These are phyloP conservation scores for Voacanga thouarsii DNA, from an alignment of 257 asterid genomes.

Conservation along the genomic window DNA sequence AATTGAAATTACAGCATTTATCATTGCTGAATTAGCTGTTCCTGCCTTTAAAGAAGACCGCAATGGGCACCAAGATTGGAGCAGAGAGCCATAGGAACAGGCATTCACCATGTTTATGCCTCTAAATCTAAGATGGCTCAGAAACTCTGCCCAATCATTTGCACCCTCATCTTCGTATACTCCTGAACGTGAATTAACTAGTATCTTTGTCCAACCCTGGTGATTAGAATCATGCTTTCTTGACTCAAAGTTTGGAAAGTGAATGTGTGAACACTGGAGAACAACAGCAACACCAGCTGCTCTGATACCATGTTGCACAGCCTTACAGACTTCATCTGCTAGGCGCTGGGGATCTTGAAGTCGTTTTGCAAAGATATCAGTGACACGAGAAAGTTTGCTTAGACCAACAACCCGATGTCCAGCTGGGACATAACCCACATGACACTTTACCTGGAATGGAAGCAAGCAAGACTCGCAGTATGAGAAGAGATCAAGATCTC, in stretches of 20 bases:
- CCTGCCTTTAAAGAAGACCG: slow-evolving; percentile 29
- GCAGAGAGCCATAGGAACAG: slow-evolving; percentile 7
- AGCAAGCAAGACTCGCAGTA: slow-evolving; percentile 93
- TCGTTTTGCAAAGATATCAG: slow-evolving; percentile 81
- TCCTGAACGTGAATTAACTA: slow-evolving; percentile 71
- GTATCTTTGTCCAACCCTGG: slow-evolving; percentile 49
- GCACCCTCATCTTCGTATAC: slow-evolving; percentile 55
- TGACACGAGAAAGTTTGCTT: slow-evolving; percentile 90
- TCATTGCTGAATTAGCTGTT: slow-evolving; percentile 44
- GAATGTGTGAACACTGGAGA: slow-evolving; percentile 78
- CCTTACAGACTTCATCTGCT: slow-evolving; percentile 65
- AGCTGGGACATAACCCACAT: slow-evolving; percentile 83
- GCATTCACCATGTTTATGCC: slow-evolving; percentile 31
- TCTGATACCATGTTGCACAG: slow-evolving; percentile 66
- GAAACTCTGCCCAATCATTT: slow-evolving; percentile 67
- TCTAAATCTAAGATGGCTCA: slow-evolving; percentile 62
- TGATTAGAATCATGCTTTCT: slow-evolving; percentile 48
- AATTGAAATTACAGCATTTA: slow-evolving; percentile 56
- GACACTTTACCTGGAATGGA: slow-evolving; percentile 91
- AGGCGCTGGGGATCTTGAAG: slow-evolving; percentile 89
- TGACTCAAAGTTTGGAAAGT: slow-evolving; percentile 50
- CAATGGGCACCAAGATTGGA: slow-evolving; percentile 71
- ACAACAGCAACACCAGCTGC: slow-evolving; percentile 87
- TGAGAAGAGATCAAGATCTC: slow-evolving; percentile 91
- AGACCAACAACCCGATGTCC: slow-evolving; percentile 80